Conservation (phyloP, 192 early-diverging fungal genomes). For the Coemansia sp. region DNA sequence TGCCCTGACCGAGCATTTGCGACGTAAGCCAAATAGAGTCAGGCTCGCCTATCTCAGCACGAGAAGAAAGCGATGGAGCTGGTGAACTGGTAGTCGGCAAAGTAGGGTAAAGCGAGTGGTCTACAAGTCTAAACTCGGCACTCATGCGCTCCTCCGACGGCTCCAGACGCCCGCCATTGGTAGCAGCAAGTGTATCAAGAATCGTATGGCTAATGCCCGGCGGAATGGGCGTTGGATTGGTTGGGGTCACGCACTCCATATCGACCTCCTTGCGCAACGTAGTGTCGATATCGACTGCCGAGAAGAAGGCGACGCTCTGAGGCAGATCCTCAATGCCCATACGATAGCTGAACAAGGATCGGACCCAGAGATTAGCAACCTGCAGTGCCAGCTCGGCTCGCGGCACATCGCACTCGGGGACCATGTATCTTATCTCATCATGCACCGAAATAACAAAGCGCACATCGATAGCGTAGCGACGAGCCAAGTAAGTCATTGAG, state of each 20-base stretch:
- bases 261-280: slow-evolving; percentile 90
- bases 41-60: background rate
- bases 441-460: slow-evolving; percentile 91
- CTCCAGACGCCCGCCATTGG: slow-evolving; percentile 18
- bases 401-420: slow-evolving; percentile 70
- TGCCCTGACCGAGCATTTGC: slow-evolving; percentile 19
- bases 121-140: slow-evolving; percentile 17
- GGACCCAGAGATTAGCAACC: slow-evolving; percentile 90
- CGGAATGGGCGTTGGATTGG: slow-evolving; percentile 61
- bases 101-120: slow-evolving; percentile 16
- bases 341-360: slow-evolving; percentile 81
- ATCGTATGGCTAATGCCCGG: slow-evolving; percentile 51
- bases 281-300: slow-evolving; percentile 89
- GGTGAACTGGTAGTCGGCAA: background rate
- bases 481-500: slow-evolving; percentile 80
- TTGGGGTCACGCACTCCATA: slow-evolving; percentile 84
- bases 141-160: background rate
- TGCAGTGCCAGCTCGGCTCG: slow-evolving; percentile 84
- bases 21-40: slow-evolving; percentile 32
- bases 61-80: background rate
- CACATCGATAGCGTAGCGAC: slow-evolving; percentile 73
- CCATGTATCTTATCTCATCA: slow-evolving; percentile 91
- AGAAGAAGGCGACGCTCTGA: slow-evolving; percentile 91
- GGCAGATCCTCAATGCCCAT: slow-evolving; percentile 88
- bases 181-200: slow-evolving; percentile 20